A percentile compares a stretch with the other conserved stretches of the same genome.
phyloP scores from a whole-genome alignment of 2,329 filamentous ascomycete genomes.

The Amphichorda felina region DNA sequence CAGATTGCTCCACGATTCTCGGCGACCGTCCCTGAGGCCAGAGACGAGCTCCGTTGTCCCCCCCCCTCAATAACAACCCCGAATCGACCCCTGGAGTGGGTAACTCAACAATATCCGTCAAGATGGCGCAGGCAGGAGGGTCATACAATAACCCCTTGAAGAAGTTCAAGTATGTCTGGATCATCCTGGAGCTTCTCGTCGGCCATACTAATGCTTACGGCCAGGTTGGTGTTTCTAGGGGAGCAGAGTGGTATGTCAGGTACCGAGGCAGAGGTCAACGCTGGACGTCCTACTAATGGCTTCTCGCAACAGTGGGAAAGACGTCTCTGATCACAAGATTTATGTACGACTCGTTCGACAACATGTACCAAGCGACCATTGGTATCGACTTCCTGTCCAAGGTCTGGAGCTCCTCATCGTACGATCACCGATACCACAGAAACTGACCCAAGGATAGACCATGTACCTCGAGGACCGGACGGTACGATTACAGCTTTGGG shows the following conservation, averaged over 20 bases:
- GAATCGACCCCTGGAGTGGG: too few species aligned
- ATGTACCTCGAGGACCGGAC: constrained; percentile 99
- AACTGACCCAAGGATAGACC: constrained; percentile 41
- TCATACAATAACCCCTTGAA: constrained; percentile 98
- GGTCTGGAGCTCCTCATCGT: constrained; percentile 33
- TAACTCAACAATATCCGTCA: constrained; percentile 14
- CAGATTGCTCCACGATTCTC: too few species aligned
- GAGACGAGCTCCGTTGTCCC: too few species aligned
- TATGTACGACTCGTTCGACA: constrained; percentile 99
- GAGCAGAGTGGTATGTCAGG: constrained; percentile 82
- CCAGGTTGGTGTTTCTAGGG: constrained; percentile 87
- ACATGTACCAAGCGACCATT: constrained; percentile 98
- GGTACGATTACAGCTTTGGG: constrained; percentile 94
- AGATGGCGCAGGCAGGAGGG: constrained; percentile 73
- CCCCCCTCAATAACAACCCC: too few species aligned
- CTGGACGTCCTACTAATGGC: background rate
- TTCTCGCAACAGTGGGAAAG: constrained; percentile 65
- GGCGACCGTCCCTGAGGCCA: too few species aligned
- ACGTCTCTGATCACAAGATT: constrained; percentile 97
- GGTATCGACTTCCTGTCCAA: constrained; percentile 99
- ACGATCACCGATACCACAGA: background rate
- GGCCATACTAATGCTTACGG: constrained; percentile 4
- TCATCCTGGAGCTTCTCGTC: background rate
- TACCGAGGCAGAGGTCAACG: background rate
- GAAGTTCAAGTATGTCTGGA: constrained; percentile 82